Evolutionary conservation across 106 monocot genomes (phyloP).

Genomic region (Narthecium ossifragum): DNA sequence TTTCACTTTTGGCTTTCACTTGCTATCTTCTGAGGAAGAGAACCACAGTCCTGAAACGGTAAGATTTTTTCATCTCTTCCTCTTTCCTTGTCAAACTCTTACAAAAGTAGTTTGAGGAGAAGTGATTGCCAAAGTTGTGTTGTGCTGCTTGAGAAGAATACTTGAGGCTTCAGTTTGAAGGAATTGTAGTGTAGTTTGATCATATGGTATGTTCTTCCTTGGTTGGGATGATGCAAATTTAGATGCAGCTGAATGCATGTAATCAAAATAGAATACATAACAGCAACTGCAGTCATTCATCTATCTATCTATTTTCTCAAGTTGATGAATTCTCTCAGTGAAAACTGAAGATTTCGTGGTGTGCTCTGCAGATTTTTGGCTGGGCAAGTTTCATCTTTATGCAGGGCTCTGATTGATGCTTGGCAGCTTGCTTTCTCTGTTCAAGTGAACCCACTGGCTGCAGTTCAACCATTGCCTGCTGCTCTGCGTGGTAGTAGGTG

Average conservation of each 20-base stretch:
- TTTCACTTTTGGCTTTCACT: constrained; percentile 29
- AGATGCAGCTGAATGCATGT: background rate
- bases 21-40: constrained; percentile 42
- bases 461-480: constrained; percentile 66
- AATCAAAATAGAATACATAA: no score
- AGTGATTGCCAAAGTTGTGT: no score
- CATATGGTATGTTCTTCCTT: background rate
- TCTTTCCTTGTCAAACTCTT: background rate
- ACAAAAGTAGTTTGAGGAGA: background rate
- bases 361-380: constrained; percentile 28
- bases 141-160: no score
- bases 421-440: constrained; percentile 84
- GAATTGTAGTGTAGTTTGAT: background rate
- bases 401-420: constrained; percentile 53
- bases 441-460: constrained; percentile 84
- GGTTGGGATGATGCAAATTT: background rate
- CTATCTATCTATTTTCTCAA: background rate
- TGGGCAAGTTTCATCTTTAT: constrained; percentile 28
- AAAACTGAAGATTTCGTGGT: constrained; percentile 4
- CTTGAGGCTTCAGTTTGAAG: no score
- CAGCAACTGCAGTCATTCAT: background rate
- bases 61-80: constrained; percentile 4
- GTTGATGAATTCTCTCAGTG: no score
- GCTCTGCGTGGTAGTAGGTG: constrained; percentile 29
- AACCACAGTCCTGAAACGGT: constrained; percentile 43